Evolutionary conservation across 805 yeast genomes (phyloP).

Genomic region (Lachancea nothofagi): DNA sequence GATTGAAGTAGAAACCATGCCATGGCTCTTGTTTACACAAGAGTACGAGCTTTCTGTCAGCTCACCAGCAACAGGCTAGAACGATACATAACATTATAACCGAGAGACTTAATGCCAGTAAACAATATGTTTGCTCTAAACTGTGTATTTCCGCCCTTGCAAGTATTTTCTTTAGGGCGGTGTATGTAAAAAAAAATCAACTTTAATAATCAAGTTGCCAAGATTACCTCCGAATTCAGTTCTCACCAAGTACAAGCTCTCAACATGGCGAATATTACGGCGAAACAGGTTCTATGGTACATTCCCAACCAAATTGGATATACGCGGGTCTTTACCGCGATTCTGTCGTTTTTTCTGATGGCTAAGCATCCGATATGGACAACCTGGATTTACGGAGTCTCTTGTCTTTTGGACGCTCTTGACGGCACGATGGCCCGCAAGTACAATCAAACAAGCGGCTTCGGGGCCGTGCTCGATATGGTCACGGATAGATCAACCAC

Average conservation of each 20-base stretch:
- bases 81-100: no score
- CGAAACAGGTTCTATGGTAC: constrained; percentile 60
- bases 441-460: constrained; percentile 80
- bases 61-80: no score
- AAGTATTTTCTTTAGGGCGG: no score
- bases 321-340: constrained; percentile 72
- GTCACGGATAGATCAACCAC: constrained; percentile 98
- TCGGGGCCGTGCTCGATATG: constrained; percentile 98
- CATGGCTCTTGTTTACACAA: no score
- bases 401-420: constrained; percentile 90
- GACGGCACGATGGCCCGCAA: constrained; percentile 94
- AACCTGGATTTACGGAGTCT: constrained; percentile 69
- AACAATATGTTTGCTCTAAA: no score
- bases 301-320: constrained; percentile 93
- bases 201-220: not conserved
- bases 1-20: no score
- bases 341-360: constrained; percentile 79
- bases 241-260: no score
- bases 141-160: no score
- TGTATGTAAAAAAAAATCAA: no score
- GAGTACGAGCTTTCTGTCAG: no score
- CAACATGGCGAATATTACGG: constrained; percentile 29
- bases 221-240: no score
- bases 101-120: no score
- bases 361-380: constrained; percentile 75